phyloP scores from a whole-genome alignment of 805 yeast genomes.

The Wickerhamomyces mucosus region DNA sequence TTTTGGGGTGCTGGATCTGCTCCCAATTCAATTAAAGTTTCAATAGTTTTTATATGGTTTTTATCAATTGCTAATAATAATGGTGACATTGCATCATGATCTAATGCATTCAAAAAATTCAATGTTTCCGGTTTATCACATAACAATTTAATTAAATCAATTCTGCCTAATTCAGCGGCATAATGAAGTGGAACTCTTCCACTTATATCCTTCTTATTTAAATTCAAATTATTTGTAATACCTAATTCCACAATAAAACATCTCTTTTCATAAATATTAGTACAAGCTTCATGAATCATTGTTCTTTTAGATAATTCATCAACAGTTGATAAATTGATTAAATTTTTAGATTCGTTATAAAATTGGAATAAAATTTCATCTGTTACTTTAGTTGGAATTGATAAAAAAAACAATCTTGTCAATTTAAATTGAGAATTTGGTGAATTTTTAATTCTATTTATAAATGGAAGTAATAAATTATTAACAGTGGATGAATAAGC shows the following conservation, averaged over 20 bases:
- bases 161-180: constrained; percentile 55
- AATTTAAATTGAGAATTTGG: constrained; percentile 35
- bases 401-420: constrained; percentile 63
- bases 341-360: constrained; percentile 27
- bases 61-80: constrained; percentile 68
- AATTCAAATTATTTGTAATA: constrained; percentile 15
- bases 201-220: constrained; percentile 45
- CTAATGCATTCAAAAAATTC: constrained; percentile 33
- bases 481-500: constrained; percentile 28
- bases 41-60: constrained; percentile 47
- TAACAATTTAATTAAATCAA: constrained; percentile 31
- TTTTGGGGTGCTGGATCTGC: constrained; percentile 39
- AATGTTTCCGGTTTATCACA: constrained; percentile 20
- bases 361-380: constrained; percentile 38
- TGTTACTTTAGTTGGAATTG: constrained; percentile 58
- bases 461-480: constrained; percentile 34
- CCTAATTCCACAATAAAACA: constrained; percentile 15
- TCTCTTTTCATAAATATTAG: constrained; percentile 14
- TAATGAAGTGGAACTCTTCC: constrained; percentile 85
- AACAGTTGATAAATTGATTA: constrained; percentile 50
- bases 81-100: constrained; percentile 76
- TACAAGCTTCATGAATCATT: constrained; percentile 60
- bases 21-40: constrained; percentile 37
- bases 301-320: constrained; percentile 72
- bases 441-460: constrained; percentile 30